A percentile compares a stretch with the other conserved stretches of the same genome.
phyloP scores from a whole-genome alignment of 1,284 basidiomycete species.

The Sanghuangporus sanghuang region DNA sequence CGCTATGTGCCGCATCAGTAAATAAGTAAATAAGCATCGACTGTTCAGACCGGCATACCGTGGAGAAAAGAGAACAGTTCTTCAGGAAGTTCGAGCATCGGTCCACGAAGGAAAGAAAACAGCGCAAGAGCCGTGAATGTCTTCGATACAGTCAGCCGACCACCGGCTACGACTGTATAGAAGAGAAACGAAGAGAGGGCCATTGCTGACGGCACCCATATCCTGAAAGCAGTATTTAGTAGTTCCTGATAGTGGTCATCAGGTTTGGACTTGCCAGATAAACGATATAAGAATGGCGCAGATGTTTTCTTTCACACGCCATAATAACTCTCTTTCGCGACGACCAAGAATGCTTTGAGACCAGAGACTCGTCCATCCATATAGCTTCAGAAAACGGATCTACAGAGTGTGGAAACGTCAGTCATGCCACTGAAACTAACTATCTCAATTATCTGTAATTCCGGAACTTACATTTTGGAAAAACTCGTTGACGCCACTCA shows the following conservation, averaged over 20 bases:
- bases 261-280: constrained; percentile 43
- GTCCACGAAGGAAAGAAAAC: constrained; percentile 58
- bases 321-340: constrained; percentile 52
- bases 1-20: constrained; percentile 30
- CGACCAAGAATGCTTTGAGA: constrained; percentile 42
- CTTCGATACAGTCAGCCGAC: constrained; percentile 59
- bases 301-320: constrained; percentile 61
- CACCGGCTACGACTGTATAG: constrained; percentile 55
- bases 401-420: background rate
- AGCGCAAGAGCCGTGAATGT: constrained; percentile 65
- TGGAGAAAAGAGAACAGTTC: constrained; percentile 61
- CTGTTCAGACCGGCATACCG: constrained; percentile 33
- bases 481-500: constrained; percentile 77
- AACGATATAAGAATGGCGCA: constrained; percentile 55
- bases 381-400: constrained; percentile 66
- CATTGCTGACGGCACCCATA: constrained; percentile 66
- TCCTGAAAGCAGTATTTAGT: constrained; percentile 34
- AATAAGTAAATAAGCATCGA: constrained; percentile 3
- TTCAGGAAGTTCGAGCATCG: constrained; percentile 57
- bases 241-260: background rate
- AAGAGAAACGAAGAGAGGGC: constrained; percentile 58
- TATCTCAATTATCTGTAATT: background rate
- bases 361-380: constrained; percentile 66
- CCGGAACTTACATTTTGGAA: constrained; percentile 45
- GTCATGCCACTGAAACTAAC: too few species aligned